Base-by-base conservation (phyloP, 2,329 filamentous ascomycete species). In the Cadophora luteo-olivacea region DNA sequence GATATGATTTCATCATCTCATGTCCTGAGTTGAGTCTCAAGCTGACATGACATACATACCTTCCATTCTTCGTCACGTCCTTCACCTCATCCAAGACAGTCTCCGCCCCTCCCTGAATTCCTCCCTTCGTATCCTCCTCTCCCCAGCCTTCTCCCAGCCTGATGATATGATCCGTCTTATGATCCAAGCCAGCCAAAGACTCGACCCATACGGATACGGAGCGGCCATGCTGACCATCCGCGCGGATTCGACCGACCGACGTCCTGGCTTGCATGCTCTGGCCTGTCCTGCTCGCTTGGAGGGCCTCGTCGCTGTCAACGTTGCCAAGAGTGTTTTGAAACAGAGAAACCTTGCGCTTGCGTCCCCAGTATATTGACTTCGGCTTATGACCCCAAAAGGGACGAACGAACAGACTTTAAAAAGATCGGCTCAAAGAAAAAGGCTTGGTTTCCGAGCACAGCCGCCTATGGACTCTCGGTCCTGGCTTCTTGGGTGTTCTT, bases 281-380 rank as follows among this genome's bases (percentile, higher is more conserved):
- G 3, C 45, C 19, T 48, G 45, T 48, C 45, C 45, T 45, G 45
- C 19, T 48, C 45, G 45, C 45, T 48, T 48, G n/a, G 45, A 48
- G 22, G 19, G 8, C 55, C 33, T 45, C 55, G 33, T 38, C 19
- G 55, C 36, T 45, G 55, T 60, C 33, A 25, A 41, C n/a, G 22
- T 41, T 9, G 55, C 55, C 55, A 60, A 60, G 55, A 60, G 33
- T 45, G 55, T 60, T 60, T 60, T 60, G 55, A 60, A 60, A 60
- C 55, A 60, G 8, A 5, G n/a, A 32, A 14, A 60, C 36, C 55
- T 41, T 60, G 12, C 11, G 19, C 33, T 22, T 60, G 55, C 33
- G 32, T 41, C 33, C 32, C 54, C 29, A 58, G 32, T 58, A 58
- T 38, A 58, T 58, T 60, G 22, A 41, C 32, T 22, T 60, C 55